phyloP scores from a whole-genome alignment of 768 basidiomycete species.

The Kwoniella dendrophila region DNA sequence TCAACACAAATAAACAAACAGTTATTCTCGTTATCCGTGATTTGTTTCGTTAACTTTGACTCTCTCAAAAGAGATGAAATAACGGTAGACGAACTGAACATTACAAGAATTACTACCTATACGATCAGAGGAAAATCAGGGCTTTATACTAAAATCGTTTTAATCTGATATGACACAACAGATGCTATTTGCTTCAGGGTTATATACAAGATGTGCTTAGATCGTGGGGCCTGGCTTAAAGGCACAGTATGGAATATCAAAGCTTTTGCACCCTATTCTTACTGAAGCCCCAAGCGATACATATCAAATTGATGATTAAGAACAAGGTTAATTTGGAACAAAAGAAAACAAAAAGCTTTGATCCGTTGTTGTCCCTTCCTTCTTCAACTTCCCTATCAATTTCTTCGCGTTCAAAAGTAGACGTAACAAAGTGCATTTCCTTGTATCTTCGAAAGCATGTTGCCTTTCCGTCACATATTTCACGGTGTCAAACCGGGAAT shows the following conservation, averaged over 20 bases:
- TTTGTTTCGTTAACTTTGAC: neutral
- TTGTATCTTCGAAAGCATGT: no score
- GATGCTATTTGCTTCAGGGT: conserved; percentile 1
- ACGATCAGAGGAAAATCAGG: conserved; percentile 13
- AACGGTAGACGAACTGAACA: neutral
- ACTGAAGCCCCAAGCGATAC: no score
- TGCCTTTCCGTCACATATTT: no score
- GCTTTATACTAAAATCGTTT: neutral
- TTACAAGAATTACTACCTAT: no score
- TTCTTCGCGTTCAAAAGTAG: no score
- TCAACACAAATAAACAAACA: neutral
- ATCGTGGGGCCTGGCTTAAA: conserved; percentile 8
- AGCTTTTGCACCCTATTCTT: no score
- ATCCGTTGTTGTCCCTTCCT: no score
- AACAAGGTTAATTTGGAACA: conserved; percentile 6
- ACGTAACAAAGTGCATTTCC: no score
- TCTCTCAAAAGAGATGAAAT: neutral
- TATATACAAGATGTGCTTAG: neutral
- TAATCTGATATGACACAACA: conserved; percentile 5
- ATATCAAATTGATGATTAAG: neutral
- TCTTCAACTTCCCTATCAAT: no score
- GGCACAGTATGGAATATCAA: neutral
- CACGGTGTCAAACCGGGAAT: neutral
- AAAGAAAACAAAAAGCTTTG: no score
- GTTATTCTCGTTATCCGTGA: neutral